phyloP scores from a whole-genome alignment of 495 filamentous ascomycete genomes.

The Opeltia flavorubescens region DNA sequence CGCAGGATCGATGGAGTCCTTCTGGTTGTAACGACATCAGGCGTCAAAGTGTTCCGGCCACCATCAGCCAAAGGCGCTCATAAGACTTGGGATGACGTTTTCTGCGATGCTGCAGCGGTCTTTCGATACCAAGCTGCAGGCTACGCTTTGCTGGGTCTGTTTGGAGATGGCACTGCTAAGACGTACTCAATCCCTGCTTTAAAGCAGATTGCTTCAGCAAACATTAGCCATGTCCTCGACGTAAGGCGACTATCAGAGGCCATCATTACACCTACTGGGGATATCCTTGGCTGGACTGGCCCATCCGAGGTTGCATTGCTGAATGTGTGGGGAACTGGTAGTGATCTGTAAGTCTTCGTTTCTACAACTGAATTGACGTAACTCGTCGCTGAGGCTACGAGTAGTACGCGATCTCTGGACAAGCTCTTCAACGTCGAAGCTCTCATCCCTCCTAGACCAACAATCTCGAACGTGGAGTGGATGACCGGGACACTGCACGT shows the following conservation, averaged over 20 bases:
- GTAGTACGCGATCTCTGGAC: constrained; percentile 44
- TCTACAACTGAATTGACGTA: neutral
- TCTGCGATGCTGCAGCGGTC: constrained; percentile 66
- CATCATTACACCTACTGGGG: constrained; percentile 58
- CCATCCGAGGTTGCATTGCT: constrained; percentile 72
- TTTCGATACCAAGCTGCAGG: constrained; percentile 57
- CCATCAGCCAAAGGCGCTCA: constrained; percentile 72
- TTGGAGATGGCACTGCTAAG: constrained; percentile 61
- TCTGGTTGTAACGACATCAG: constrained; percentile 53
- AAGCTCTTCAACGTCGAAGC: constrained; percentile 62
- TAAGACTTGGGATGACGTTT: constrained; percentile 68
- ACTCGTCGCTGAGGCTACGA: constrained; percentile 20
- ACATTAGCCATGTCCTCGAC: constrained; percentile 52
- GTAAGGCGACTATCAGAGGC: constrained; percentile 51
- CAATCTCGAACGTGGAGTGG: constrained; percentile 92
- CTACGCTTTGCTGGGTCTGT: constrained; percentile 68
- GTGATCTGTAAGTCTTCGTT: constrained; percentile 30
- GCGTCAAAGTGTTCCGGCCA: constrained; percentile 74
- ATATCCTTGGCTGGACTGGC: constrained; percentile 77
- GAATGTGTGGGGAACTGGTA: constrained; percentile 65
- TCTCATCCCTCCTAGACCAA: constrained; percentile 66
- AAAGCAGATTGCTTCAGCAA: constrained; percentile 64
- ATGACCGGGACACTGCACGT: constrained; percentile 89
- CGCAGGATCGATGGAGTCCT: constrained; percentile 56
- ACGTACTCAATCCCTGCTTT: constrained; percentile 76